Base-by-base conservation (phyloP, 306 rosid genomes). In the Pachyrhizus erosus region DNA sequence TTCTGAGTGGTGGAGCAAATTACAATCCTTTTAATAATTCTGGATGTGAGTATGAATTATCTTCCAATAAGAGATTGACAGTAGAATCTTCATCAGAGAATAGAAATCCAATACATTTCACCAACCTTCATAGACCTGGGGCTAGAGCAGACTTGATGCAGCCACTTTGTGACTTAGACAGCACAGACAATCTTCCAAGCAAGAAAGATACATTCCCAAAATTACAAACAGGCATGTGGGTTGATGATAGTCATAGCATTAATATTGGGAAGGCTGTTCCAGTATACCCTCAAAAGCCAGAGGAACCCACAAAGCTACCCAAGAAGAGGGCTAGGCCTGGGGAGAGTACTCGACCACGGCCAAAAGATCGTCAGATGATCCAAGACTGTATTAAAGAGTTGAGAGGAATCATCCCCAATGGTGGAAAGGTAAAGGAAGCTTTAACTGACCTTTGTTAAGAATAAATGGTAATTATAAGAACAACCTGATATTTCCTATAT, bases 341-440 rank as follows among this genome's bases (percentile, higher is more conserved):
- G 57, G 97, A 93, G 88, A 90, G 92, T 79, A 75, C 90, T 55
- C 89, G 96, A 46, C 97, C 98, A 2, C 84, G 98, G 78, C 99
- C 99, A 0, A 96, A 96, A 85, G 99, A 96, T 85, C 93, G 99
- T n/a, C 99, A 96, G 82, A 94, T 87, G 86, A 93, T 96, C 86
- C 99, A 96, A 87, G 99, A 96, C 75, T 90, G 96, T 17, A 77
- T 96, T 60, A 89, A 92, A 88, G 97, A 93, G 87, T 83, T 96
- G 88, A 89, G 93, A 82, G 91, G 91, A 79, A 89, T 93, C 90
- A 88, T 96, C 82, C 98, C 99, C 40, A 83, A 82, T 21, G 92
- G 92, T 46, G 90, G 89, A 86, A 93, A 96, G 98, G 99, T 92
- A 87, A 82, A 43, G 65, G 37, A 74, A 33, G 46, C 69, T 82